phyloP scores from a whole-genome alignment of 179 eudicot genomes.

The Beta lomatogona region DNA sequence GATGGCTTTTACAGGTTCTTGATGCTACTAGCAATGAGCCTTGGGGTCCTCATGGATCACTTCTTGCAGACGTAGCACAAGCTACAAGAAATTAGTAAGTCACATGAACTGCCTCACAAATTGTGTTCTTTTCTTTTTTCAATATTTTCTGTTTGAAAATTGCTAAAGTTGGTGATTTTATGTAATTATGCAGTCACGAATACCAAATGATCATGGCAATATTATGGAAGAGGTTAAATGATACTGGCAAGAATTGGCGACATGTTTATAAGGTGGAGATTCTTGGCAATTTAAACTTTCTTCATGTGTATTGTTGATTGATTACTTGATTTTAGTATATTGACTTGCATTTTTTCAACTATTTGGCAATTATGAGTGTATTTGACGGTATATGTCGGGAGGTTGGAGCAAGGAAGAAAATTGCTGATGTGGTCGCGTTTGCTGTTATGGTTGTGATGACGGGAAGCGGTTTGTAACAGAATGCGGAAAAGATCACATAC shows the following conservation, averaged over 20 bases:
- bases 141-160: neutral
- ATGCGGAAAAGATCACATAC: too few species aligned
- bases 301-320: neutral
- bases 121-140: too few species aligned
- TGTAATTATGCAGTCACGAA: conserved; percentile 63
- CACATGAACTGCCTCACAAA: neutral
- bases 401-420: neutral
- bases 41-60: conserved; percentile 99
- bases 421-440: too few species aligned
- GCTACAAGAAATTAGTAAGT: conserved; percentile 91
- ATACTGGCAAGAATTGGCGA: conserved; percentile 98
- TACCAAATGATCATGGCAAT: conserved; percentile 93
- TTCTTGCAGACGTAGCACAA: conserved; percentile 93
- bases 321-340: conserved; percentile 3
- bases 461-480: too few species aligned
- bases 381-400: neutral
- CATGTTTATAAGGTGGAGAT: conserved; percentile 86
- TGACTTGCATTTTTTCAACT: neutral
- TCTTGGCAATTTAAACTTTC: neutral
- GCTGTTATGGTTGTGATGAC: too few species aligned
- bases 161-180: conserved; percentile 17
- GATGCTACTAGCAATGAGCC: conserved; percentile 99
- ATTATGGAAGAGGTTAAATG: conserved; percentile 91
- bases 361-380: neutral
- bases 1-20: conserved; percentile 52